Base-by-base conservation (phyloP, 2,329 filamentous ascomycete species). In the Cadophora sp. region DNA sequence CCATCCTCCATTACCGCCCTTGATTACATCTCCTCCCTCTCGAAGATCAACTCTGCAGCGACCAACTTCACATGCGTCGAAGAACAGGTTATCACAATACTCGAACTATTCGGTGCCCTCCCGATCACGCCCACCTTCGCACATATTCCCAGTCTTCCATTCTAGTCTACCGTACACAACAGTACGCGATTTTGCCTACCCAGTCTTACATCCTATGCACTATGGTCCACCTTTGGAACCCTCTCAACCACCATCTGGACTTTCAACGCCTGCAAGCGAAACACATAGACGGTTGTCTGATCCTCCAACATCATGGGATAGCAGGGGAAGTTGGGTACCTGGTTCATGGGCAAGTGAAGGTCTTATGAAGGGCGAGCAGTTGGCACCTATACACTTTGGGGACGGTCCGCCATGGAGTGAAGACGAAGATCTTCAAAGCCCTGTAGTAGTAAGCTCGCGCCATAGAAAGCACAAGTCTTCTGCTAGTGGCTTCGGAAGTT, bases 171-270 rank as follows among this genome's bases (percentile, higher is more conserved):
- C 92, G 7, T 97, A 97, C 79, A 89, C 94, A n/a, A 84, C 93
- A 53, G 94, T 99, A 71, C 91, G 96, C 76, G 96, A 99, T 83
- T 99, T 98, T 81, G 96, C 96, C 73, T 99, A 98, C 78, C 89
- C 93, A 39, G 78, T 87, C 30, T 85, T 86, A 64, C 92, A 98
- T 79, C 94, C 93, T 51, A 85, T 97, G 79, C 96, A 98, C 82
- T 97, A 97, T 83, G 96, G 96, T 1, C 92, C 95, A n/a, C 90
- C 93, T 18, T 90, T 91, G 45, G 91, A 94, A 73, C 84, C 88
- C 30, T 89, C 88, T 61, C 81, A 83, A 62, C 87, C 89, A n/a
- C 84, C 88, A 9, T 96, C 94, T 0, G 91, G 90, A 66, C 85
- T 91, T 73, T 94, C 91, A n/a, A 97, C 94, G 0, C 94, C 95